A percentile compares a stretch with the other conserved stretches of the same genome.
phyloP scores from a whole-genome alignment of 768 basidiomycete genomes.

The Pilatotrama ljubarskyi region DNA sequence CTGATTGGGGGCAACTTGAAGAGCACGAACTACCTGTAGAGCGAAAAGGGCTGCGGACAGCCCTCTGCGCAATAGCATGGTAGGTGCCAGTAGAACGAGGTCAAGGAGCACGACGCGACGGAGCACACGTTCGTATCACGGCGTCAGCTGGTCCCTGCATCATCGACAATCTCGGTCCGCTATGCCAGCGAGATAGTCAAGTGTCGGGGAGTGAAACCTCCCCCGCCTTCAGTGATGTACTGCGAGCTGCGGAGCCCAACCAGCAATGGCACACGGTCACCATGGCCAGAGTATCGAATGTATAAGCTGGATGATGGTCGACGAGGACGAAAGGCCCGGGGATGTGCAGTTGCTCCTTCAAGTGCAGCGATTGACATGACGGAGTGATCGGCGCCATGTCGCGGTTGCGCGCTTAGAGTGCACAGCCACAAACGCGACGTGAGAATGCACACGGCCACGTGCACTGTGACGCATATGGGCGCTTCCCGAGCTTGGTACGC shows the following conservation, averaged over 20 bases:
- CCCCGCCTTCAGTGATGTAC: no score
- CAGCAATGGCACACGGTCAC: no score
- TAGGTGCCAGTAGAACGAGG: background rate
- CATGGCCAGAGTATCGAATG: no score
- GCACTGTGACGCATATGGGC: conserved; percentile 4
- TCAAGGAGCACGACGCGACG: background rate
- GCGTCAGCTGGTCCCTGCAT: background rate
- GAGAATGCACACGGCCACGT: conserved; percentile 3
- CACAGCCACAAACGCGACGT: conserved; percentile 6
- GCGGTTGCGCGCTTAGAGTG: background rate
- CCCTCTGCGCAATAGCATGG: background rate
- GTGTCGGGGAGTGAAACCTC: no score
- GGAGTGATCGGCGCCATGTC: no score
- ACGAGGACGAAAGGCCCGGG: no score
- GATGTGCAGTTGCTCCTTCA: no score
- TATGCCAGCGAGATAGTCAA: no score
- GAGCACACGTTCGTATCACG: background rate
- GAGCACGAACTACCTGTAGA: conserved; percentile 5
- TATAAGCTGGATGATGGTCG: no score
- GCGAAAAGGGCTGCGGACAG: background rate
- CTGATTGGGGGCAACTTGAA: background rate
- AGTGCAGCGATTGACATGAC: no score
- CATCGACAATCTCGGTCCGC: background rate
- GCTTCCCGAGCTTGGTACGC: background rate
- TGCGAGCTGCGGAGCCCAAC: no score